Evolutionary conservation across 1,284 basidiomycete genomes (phyloP).

Genomic region (Leccinum pachyderme): DNA sequence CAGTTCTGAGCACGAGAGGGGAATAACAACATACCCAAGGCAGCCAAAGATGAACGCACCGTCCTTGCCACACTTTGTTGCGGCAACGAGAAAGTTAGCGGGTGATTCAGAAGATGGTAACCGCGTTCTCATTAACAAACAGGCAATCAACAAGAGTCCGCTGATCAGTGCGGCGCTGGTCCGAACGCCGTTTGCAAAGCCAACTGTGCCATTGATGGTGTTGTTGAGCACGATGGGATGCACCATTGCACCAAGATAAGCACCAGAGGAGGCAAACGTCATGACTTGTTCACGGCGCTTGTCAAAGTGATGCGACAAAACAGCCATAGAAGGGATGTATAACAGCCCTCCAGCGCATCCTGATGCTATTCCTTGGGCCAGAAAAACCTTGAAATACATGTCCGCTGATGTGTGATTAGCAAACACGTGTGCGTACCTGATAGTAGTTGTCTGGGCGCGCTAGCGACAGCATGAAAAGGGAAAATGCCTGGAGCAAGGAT

Average conservation of each 20-base stretch:
- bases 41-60: conserved; percentile 27
- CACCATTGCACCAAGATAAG: conserved; percentile 36
- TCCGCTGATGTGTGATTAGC: not conserved
- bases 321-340: conserved; percentile 36
- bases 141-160: conserved; percentile 30
- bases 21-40: conserved; percentile 21
- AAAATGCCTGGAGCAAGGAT: conserved; percentile 29
- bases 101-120: conserved; percentile 15
- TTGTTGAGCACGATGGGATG: conserved; percentile 45
- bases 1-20: not conserved
- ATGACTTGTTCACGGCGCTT: conserved; percentile 33
- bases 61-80: conserved; percentile 25
- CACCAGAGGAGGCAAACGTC: conserved; percentile 37
- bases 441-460: conserved; percentile 34
- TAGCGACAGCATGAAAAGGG: conserved; percentile 40
- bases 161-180: conserved; percentile 34
- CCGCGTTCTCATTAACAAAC: conserved; percentile 34
- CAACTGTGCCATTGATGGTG: conserved; percentile 32
- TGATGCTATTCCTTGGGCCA: conserved; percentile 36
- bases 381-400: conserved; percentile 28
- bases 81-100: conserved; percentile 18
- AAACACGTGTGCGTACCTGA: conserved; percentile 24
- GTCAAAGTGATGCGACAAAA: conserved; percentile 39
- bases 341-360: conserved; percentile 34
- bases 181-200: conserved; percentile 33